Evolutionary conservation across 257 asterid genomes (phyloP).

Genomic region (Euphrasia confusa): DNA sequence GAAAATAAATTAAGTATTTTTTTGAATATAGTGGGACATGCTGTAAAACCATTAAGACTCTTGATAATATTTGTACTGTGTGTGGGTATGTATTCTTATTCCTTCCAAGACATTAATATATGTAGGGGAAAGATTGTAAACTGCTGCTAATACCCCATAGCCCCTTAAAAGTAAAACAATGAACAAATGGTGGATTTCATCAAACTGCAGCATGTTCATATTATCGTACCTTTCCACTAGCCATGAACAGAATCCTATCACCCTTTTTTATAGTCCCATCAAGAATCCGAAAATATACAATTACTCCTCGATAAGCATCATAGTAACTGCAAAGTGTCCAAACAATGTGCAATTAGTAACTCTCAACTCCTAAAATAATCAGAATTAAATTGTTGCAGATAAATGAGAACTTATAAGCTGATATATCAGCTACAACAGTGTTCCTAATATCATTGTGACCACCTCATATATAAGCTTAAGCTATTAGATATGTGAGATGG

Average conservation of each 20-base stretch:
- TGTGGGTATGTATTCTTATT: not conserved
- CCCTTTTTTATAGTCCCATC: constrained; percentile 89
- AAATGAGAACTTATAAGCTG: no score
- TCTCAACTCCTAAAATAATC: no score
- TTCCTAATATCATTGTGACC: not conserved
- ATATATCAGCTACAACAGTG: not conserved
- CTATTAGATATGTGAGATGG: no score
- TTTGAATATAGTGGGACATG: no score
- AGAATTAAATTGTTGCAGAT: no score
- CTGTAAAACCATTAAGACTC: no score
- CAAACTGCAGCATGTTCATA: constrained; percentile 22
- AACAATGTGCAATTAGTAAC: constrained; percentile 24
- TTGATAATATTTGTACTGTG: not conserved
- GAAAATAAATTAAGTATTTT: no score
- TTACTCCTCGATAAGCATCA: constrained; percentile 94
- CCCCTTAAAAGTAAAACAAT: constrained; percentile 12
- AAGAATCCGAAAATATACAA: constrained; percentile 88
- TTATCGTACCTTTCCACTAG: constrained; percentile 76
- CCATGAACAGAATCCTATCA: constrained; percentile 87
- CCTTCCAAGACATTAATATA: constrained; percentile 10
- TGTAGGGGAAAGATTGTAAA: constrained; percentile 9
- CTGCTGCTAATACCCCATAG: constrained; percentile 1
- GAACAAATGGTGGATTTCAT: constrained; percentile 14
- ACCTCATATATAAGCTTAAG: no score
- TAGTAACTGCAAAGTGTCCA: constrained; percentile 60